Evolutionary conservation across 164 flowering plant genomes (phyloP).

Genomic region (Aristolochia contorta): DNA sequence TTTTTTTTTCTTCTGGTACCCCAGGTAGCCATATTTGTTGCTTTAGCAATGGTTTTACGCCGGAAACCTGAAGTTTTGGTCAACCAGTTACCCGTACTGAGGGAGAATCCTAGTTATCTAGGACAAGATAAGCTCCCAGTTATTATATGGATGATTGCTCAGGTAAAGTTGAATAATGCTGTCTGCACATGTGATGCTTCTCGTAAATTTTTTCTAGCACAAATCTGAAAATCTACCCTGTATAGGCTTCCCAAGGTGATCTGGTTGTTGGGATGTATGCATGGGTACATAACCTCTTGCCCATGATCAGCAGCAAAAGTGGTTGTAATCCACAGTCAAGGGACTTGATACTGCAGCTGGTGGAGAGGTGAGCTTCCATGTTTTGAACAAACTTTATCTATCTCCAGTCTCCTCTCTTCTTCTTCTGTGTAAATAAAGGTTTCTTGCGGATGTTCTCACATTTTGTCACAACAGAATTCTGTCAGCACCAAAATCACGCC

Average conservation of each 20-base stretch:
- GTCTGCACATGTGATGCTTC: background rate
- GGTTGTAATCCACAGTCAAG: constrained; percentile 72
- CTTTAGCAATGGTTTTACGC: constrained; percentile 59
- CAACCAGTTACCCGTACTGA: constrained; percentile 38
- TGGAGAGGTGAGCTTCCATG: constrained; percentile 54
- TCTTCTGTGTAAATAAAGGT: too few species aligned
- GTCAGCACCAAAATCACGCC: constrained; percentile 66
- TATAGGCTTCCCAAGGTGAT: constrained; percentile 78
- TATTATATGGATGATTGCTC: constrained; percentile 63
- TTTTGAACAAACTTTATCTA: background rate
- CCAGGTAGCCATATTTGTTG: constrained; percentile 90
- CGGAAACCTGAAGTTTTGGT: constrained; percentile 73
- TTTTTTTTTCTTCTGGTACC: background rate
- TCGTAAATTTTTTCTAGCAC: background rate
- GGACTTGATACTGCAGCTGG: constrained; percentile 74
- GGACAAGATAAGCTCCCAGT: constrained; percentile 92
- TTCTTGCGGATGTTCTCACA: background rate
- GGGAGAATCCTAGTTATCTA: constrained; percentile 57
- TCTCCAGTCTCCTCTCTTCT: too few species aligned
- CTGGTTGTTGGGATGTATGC: constrained; percentile 59
- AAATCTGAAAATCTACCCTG: background rate
- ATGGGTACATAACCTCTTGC: constrained; percentile 69
- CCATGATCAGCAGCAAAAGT: constrained; percentile 51
- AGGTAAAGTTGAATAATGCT: constrained; percentile 32
- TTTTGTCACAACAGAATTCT: constrained; percentile 42